Evolutionary conservation across 140 eudicot species (phyloP), one percentile per base, ranked within the genome.

Genomic region (Oenanthe javanica): DNA sequence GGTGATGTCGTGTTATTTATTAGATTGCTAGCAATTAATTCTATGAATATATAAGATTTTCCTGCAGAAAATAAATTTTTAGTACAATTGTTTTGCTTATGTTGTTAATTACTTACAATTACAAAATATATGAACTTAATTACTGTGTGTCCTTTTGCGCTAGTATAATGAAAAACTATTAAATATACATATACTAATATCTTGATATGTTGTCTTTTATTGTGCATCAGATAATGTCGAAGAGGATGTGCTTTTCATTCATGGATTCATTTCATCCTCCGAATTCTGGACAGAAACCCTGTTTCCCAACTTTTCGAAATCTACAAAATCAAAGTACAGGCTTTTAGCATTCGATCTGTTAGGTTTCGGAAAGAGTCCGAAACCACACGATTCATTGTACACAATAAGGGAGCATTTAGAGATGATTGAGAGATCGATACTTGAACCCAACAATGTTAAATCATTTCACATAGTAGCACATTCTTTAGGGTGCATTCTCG

Each of bases 391-490:
- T 75, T 94, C 98, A 9, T 84, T 94, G 1, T 92, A 94, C 86
- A 94, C 98, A 0, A 80, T 92, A 15, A 87, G 91, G 57, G 98
- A 94, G 84, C 98, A 94, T 85, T 76, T 94, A 61, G 97, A 94
- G 79, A 94, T 92, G 96, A 92, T 94, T 10, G 97, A 94, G 72
- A 84, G 77, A 25, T 89, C 97, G 0, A 93, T 94, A 4, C 86
- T 94, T 5, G 93, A 92, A 81, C 80, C 86, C 6, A 83, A 94
- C 80, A 89, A 88, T 25, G 96, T 94, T 16, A 88, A 88, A 77
- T 92, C 96, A 15, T 90, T 94, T 75, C 98, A 94, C 87, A 88
- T 94, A 31, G 98, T 94, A 52, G 98, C 98, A 6, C 98, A 94
- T 88, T 94, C 98, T 36, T 75, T 94, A 21, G 98, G 97, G 43